phyloP scores from a whole-genome alignment of 2,329 filamentous ascomycete species.

The Curvularia sp. region DNA sequence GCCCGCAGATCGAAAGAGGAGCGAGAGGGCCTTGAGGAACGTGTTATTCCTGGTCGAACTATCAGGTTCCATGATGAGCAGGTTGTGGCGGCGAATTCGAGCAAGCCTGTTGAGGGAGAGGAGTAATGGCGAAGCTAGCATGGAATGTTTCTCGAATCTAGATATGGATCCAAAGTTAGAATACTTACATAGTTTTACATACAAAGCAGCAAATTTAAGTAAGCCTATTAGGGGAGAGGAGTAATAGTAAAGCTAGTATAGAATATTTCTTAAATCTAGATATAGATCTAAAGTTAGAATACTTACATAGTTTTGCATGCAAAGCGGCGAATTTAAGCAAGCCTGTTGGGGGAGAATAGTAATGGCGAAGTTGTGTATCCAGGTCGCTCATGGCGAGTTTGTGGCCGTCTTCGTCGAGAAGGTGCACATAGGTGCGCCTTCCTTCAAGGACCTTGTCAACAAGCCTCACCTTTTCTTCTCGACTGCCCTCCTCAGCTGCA shows the following conservation, averaged over 20 bases:
- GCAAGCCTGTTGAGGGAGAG: neutral
- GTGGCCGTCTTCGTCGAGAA: neutral
- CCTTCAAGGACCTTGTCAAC: too few relatives aligned
- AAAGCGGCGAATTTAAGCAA: neutral
- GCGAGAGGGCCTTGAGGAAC: neutral
- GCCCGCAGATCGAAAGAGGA: neutral
- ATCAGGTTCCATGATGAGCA: conserved; percentile 44
- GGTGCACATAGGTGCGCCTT: conserved; percentile 20
- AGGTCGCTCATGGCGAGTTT: too few relatives aligned
- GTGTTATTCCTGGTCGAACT: conserved; percentile 27
- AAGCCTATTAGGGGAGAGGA: too few relatives aligned
- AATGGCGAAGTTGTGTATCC: conserved; percentile 17
- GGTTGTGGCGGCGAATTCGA: neutral
- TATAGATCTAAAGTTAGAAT: neutral
- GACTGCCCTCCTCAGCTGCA: too few relatives aligned
- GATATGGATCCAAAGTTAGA: neutral
- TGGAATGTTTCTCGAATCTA: neutral
- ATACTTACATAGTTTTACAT: neutral
- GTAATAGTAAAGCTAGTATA: too few relatives aligned
- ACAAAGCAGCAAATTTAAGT: neutral
- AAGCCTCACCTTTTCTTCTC: too few relatives aligned
- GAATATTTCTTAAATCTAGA: neutral
- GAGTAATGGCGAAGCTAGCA: neutral
- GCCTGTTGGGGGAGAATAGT: neutral
- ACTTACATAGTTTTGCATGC: neutral